Conservation (phyloP, 2,329 filamentous ascomycete species). For the Talaromyces sp. region DNA sequence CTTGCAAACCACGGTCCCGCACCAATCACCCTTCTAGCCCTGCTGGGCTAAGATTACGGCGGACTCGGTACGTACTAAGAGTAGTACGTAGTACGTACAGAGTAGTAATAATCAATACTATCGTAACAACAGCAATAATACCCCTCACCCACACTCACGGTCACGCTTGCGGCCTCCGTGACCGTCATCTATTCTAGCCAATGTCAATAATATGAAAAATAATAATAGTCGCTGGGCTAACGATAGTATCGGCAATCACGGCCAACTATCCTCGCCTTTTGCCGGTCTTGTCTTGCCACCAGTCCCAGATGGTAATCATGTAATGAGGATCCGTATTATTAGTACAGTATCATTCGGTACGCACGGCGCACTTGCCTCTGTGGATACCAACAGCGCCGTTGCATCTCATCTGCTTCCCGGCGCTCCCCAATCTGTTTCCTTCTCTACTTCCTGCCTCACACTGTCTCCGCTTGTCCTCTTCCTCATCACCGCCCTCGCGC, state of each 20-base stretch:
- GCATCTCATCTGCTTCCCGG: not conserved
- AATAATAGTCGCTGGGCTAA: too few relatives aligned
- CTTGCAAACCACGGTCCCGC: not conserved
- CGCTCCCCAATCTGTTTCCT: not conserved
- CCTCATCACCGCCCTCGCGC: not conserved
- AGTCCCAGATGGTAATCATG: too few relatives aligned
- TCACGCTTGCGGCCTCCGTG: too few relatives aligned
- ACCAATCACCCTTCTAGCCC: not conserved
- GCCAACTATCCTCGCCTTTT: not conserved
- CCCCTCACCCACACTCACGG: too few relatives aligned
- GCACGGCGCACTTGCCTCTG: not conserved
- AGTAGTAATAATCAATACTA: not conserved
- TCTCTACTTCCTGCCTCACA: not conserved
- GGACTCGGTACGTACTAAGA: too few relatives aligned
- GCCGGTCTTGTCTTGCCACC: not conserved
- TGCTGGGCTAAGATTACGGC: not conserved
- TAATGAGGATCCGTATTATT: too few relatives aligned
- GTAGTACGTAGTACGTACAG: not conserved
- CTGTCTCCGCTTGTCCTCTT: not conserved
- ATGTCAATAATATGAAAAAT: too few relatives aligned
- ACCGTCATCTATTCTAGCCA: too few relatives aligned
- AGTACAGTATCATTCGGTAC: not conserved
- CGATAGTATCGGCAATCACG: too few relatives aligned
- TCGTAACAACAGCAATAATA: not conserved
- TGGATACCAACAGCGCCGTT: not conserved